Evolutionary conservation across 305 asterid species (phyloP).

Genomic region (Solanum hybrid): DNA sequence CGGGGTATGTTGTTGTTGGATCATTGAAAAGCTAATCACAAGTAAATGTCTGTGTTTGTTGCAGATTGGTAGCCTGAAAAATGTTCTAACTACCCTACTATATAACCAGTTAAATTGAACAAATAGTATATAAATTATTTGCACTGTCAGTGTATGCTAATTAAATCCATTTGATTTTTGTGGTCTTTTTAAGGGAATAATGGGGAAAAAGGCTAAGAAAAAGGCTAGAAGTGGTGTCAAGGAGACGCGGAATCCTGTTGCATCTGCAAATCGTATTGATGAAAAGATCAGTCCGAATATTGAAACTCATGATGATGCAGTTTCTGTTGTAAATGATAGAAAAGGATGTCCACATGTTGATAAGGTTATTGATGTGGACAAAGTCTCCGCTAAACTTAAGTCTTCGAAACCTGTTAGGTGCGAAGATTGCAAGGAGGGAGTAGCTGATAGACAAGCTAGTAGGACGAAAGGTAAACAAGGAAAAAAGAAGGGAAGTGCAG

Average conservation of each 20-base stretch:
- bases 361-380: constrained; percentile 49
- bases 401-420: constrained; percentile 37
- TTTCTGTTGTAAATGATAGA: constrained; percentile 34
- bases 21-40: not conserved
- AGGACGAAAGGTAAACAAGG: constrained; percentile 33
- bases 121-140: not conserved
- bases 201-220: constrained; percentile 84
- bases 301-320: constrained; percentile 27
- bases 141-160: not conserved
- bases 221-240: constrained; percentile 50
- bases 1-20: not conserved
- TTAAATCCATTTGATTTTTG: not conserved
- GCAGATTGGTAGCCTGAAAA: not conserved
- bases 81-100: not conserved
- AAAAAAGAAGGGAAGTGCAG: constrained; percentile 27
- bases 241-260: constrained; percentile 38
- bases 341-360: constrained; percentile 53
- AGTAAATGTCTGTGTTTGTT: not conserved
- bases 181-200: constrained; percentile 19
- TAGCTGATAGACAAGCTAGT: constrained; percentile 17
- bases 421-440: constrained; percentile 41
- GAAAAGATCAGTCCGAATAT: constrained; percentile 13
- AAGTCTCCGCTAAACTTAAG: constrained; percentile 42
- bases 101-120: not conserved
- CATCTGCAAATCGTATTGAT: constrained; percentile 18